These are phyloP conservation scores for Brettanomyces bruxellensis DNA, from an alignment of 805 yeast species.

Conservation along the genomic window DNA sequence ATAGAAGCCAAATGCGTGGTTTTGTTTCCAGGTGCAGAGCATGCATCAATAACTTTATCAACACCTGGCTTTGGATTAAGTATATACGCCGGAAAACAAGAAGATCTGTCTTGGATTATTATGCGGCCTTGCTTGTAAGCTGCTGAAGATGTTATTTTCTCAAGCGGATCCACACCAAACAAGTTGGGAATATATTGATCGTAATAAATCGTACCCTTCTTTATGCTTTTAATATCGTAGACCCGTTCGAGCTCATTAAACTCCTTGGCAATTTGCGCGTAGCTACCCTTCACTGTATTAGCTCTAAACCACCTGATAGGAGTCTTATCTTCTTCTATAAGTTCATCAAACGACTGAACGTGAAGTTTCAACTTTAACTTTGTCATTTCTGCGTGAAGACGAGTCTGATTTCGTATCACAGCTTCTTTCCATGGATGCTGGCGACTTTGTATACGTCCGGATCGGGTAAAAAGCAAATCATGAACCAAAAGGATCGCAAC, in stretches of 20 bases:
- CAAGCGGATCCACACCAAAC: constrained; percentile 76
- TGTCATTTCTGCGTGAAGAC: constrained; percentile 74
- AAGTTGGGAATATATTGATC: constrained; percentile 71
- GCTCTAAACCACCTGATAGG: constrained; percentile 78
- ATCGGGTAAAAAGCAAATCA: constrained; percentile 66
- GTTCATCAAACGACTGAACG: constrained; percentile 45
- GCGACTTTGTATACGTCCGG: constrained; percentile 81
- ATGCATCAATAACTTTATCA: constrained; percentile 73
- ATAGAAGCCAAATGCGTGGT: constrained; percentile 85
- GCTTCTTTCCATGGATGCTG: constrained; percentile 82
- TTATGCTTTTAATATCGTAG: constrained; percentile 30
- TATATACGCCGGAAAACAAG: constrained; percentile 91
- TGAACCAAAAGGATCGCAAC: constrained; percentile 64
- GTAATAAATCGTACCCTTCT: constrained; percentile 52
- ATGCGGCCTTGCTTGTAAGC: constrained; percentile 68
- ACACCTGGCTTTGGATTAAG: constrained; percentile 48
- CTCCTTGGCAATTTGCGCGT: constrained; percentile 29
- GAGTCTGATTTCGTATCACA: constrained; percentile 65
- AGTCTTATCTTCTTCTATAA: constrained; percentile 50
- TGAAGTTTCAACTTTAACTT: constrained; percentile 68
- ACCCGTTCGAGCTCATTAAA: constrained; percentile 40
- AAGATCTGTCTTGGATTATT: constrained; percentile 92
- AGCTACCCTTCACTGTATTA: constrained; percentile 49
- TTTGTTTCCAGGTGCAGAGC: constrained; percentile 98
- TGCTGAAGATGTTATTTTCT: constrained; percentile 55